Base-by-base conservation (phyloP, 805 yeast species). In the Aciculoconidium aculeatum region DNA sequence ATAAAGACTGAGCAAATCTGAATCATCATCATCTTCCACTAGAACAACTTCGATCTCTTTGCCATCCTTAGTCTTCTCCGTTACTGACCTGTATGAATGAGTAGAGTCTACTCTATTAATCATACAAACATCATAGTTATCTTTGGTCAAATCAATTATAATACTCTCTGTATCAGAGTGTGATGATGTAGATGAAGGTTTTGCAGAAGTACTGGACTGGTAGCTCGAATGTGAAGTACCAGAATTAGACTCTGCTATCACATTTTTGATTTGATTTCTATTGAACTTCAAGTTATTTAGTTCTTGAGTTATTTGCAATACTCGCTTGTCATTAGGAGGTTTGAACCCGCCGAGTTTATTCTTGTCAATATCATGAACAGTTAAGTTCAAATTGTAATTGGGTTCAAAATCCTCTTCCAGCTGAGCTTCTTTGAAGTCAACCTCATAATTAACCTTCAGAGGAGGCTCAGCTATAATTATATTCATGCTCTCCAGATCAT, bases 41-140 rank as follows among this genome's bases (percentile, higher is more conserved):
- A 64, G 39, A 2, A 65, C 69, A 5, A 65, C 67, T 31, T 65
- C 70, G 0, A 64, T 59, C 9, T 54, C 53, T 32, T 51, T 56
- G 3, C 70, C 70, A 14, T 54, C 55, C 14, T 42, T 53, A 4
- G 52, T 48, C 28, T 45, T 55, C 28, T 65, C 69, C 2, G 61
- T 63, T 2, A 59, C 58, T 1, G 69, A 63, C 34, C 39, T 51
- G 37, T 64, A 65, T 1, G 69, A 60, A 5, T 40, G 46, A 1
- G 53, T 45, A 4, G 68, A 56, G 32, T 59, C 49, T 9, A 49
- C 43, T 24, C 70, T 42, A 35, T 55, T 52, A 5, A 65, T 42
- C 41, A 55, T 47, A 39, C 59, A 58, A 7, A 62, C 46, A 28
- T 62, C 61, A 34, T 60, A 65, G 18, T 46, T 50, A 6, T 61